Evolutionary conservation across 768 basidiomycete genomes (phyloP), one percentile per base, ranked within the genome.

Genomic region (Naematelia aurantialba): DNA sequence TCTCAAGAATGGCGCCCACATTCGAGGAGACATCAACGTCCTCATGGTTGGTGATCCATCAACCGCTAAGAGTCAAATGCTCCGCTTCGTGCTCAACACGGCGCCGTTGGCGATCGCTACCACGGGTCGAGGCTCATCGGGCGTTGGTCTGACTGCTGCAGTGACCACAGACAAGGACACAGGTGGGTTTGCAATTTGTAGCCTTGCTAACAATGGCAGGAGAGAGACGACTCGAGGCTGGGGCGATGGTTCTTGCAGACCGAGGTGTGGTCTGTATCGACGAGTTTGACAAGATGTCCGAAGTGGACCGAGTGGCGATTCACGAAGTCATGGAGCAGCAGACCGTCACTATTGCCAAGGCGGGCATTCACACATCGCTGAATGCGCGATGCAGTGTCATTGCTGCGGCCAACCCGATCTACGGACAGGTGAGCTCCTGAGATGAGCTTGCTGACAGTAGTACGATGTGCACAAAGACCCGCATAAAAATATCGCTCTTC

Each of bases 301-400:
- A 99, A 74, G 83, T 98, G 65, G 96, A 99, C 80, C 85, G 96
- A 66, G 94, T 98, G 19, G 94, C 96, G 30, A 99, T 99, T 70
- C 96, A 99, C 79, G 96, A 99, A 84, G 96, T 98, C 73, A 99
- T 99, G 96, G 96, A 98, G 76, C 94, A 97, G 77, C 96, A 99
- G 75, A 99, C 96, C 0, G 94, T 99, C 48, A 98, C 96, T 8
- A 99, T 99, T 65, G 96, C 96, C 49, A 99, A 99, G 73, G 96
- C 96, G 12, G 96, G 96, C 58, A 99, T 99, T 65, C 96, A 98
- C 74, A 99, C 96, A 0, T 92, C 89, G 75, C 82, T 99, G 69
- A 99, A 99, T 77, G 96, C 96, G 3, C 85, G 96, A 44, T 98
- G 96, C 76, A 94, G 91, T 67, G 96, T 99, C 47, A 86, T 99